phyloP scores from a whole-genome alignment of 1,284 basidiomycete species.

The Papiliotrema fonsecae region DNA sequence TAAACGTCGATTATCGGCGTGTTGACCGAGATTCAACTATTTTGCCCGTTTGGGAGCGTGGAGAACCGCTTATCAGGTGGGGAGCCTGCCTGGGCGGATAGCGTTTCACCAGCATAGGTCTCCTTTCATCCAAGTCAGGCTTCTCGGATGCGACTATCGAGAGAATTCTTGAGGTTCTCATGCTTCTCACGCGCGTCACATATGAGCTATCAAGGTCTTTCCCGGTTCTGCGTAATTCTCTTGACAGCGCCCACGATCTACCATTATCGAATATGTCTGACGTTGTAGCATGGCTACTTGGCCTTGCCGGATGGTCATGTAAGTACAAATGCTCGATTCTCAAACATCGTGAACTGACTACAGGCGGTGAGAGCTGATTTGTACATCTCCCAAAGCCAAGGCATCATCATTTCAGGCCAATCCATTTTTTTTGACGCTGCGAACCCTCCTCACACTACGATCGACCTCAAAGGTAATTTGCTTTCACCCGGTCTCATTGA shows the following conservation, averaged over 20 bases:
- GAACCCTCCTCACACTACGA: conserved; percentile 13
- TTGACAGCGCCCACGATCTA: not conserved
- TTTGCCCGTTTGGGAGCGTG: too few species aligned
- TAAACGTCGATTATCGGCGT: too few species aligned
- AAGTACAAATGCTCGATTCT: not conserved
- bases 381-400: conserved; percentile 27
- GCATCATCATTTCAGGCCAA: conserved; percentile 35
- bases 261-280: conserved; percentile 16
- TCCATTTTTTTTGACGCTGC: conserved; percentile 22
- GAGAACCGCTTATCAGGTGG: too few species aligned
- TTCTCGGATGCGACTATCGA: too few species aligned
- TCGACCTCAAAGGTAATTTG: conserved; percentile 58
- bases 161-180: too few species aligned
- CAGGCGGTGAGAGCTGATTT: conserved; percentile 30
- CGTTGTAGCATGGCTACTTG: conserved; percentile 66
- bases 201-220: too few species aligned
- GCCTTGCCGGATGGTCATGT: conserved; percentile 66
- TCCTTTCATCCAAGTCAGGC: too few species aligned
- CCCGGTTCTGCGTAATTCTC: too few species aligned
- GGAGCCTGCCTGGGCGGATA: too few species aligned
- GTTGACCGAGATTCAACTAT: too few species aligned
- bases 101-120: too few species aligned
- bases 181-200: too few species aligned
- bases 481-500: conserved; percentile 76
- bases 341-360: conserved; percentile 28